Evolutionary conservation across 805 yeast genomes (phyloP), one percentile per base, ranked within the genome.

Genomic region (Wickerhamiella bombiphila): DNA sequence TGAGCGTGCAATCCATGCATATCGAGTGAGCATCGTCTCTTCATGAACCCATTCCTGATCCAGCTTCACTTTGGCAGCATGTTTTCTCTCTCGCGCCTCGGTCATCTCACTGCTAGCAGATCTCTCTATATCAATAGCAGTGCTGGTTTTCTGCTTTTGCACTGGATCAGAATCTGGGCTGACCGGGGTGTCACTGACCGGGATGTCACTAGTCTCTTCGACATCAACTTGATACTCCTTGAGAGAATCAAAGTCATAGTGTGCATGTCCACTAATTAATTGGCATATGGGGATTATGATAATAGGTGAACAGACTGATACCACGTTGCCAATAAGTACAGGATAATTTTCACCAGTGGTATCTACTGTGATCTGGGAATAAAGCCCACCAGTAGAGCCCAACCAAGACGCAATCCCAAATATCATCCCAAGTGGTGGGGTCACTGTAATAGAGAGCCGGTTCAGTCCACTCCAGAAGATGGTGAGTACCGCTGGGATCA

Each of bases 321-420:
- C 83, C 35, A 80, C 75, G 55, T 82, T 83, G 43, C 94, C 94
- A 4, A 77, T 73, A 44, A 82, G 65, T 94, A 83, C 85, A 30
- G 94, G 77, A 53, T 79, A 69, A 56, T 82, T 91, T 46, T 65
- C 70, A 48, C 83, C 85, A 42, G 54, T 59, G 56, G 69, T 38
- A 54, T 64, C 53, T 71, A 68, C 49, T 74, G 60, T 1, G 81
- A 76, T 49, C 70, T 5, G 11, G 19, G 16, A 22, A 17, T n/a
- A 30, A 5, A 36, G 35, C 8, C 39, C 39, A 4, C 29, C 34
- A 6, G 59, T 41, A 17, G 57, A 38, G 7, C 56, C 63, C 20
- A 44, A 17, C 38, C 36, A 44, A 15, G 39, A 32, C 16, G 32
- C 36, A 13, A 44, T 26, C 16, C 46, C 47, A 15, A 31, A 25